A percentile compares a stretch with the other conserved stretches of the same genome.
phyloP scores from a whole-genome alignment of 345 rosid genomes.

The Firmiana major region DNA sequence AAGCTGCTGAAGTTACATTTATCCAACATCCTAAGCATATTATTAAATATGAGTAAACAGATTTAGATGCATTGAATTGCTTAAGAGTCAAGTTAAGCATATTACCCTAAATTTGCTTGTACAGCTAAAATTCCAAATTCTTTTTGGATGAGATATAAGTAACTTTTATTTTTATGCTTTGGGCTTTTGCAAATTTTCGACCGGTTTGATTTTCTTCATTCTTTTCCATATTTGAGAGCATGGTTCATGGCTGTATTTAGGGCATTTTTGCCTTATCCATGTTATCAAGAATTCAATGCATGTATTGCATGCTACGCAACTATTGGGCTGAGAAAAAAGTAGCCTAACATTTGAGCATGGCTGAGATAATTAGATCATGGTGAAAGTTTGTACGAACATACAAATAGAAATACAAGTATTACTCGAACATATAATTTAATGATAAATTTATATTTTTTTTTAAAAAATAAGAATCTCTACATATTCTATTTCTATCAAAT shows the following conservation, averaged over 20 bases:
- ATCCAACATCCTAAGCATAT: neutral
- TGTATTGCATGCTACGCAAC: too few species aligned
- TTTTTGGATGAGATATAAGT: neutral
- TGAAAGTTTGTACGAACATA: too few species aligned
- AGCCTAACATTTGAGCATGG: neutral
- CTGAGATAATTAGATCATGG: too few species aligned
- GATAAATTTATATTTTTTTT: too few species aligned
- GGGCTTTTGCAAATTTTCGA: neutral
- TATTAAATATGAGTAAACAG: neutral
- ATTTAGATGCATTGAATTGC: neutral
- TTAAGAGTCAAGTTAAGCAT: neutral
- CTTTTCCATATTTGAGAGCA: neutral
- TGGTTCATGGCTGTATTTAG: neutral
- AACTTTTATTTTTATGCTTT: neutral
- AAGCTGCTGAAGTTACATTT: neutral
- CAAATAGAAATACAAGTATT: too few species aligned
- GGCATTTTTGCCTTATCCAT: too few species aligned
- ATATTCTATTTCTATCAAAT: neutral
- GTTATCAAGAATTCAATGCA: too few species aligned
- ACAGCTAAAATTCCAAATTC: neutral
- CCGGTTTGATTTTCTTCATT: neutral
- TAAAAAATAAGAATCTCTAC: too few species aligned
- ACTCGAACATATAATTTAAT: too few species aligned
- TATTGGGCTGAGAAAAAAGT: neutral
- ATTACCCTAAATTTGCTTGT: neutral